These are phyloP conservation scores for Perkinsus olseni DNA, from an alignment of 169 alveolate species.

Conservation along the genomic window DNA sequence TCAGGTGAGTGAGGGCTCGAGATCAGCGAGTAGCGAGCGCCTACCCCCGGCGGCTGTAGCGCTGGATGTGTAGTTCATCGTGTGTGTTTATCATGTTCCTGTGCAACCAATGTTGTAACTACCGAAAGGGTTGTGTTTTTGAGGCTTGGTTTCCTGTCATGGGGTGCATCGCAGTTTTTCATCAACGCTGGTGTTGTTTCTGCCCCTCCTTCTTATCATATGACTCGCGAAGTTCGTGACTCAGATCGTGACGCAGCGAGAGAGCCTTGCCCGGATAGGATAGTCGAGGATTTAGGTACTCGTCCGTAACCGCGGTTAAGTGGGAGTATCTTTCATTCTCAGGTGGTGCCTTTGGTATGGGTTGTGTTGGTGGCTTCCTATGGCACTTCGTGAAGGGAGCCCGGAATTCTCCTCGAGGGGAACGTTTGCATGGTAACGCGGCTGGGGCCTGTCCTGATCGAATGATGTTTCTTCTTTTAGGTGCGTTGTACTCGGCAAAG, in stretches of 20 bases:
- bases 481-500: slow-evolving; percentile 83
- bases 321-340: not conserved
- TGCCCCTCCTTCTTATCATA: not conserved
- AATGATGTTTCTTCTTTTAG: slow-evolving; percentile 26
- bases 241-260: slow-evolving; percentile 61
- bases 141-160: too few species aligned
- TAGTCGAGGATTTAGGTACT: slow-evolving; percentile 74
- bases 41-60: not conserved
- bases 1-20: not conserved
- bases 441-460: slow-evolving; percentile 5
- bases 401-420: slow-evolving; percentile 77
- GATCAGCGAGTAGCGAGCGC: not conserved
- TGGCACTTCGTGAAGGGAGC: slow-evolving; percentile 85
- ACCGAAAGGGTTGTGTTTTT: too few species aligned
- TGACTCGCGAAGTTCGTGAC: not conserved
- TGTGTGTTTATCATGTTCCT: not conserved
- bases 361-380: slow-evolving; percentile 85
- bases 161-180: too few species aligned
- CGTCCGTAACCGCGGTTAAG: not conserved
- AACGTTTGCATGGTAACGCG: slow-evolving; percentile 32
- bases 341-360: slow-evolving; percentile 95
- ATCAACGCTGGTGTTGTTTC: not conserved
- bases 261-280: slow-evolving; percentile 92
- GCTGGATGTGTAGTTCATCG: not conserved
- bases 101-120: too few species aligned